phyloP scores from a whole-genome alignment of 108 stramenopile genomes.

The Cyclotella choctawhatcheeana region DNA sequence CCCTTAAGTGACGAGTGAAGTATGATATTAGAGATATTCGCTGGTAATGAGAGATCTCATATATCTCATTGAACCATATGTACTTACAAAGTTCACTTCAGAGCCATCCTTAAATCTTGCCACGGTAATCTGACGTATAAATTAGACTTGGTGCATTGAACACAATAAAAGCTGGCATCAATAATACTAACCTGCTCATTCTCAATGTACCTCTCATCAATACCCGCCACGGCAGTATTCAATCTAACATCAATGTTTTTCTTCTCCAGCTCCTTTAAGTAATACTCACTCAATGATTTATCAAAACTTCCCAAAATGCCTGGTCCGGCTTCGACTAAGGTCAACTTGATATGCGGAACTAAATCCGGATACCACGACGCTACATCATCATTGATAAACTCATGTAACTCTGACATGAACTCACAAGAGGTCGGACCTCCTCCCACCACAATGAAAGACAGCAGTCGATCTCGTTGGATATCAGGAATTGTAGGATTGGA shows the following conservation, averaged over 20 bases:
- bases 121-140: slow-evolving; percentile 40
- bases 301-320: slow-evolving; percentile 94
- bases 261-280: slow-evolving; percentile 62
- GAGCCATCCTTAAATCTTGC: slow-evolving; percentile 83
- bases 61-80: neutral
- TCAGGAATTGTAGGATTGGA: slow-evolving; percentile 72
- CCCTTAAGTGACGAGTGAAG: neutral
- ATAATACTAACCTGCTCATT: slow-evolving; percentile 44
- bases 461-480: slow-evolving; percentile 79
- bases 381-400: slow-evolving; percentile 91
- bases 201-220: slow-evolving; percentile 58
- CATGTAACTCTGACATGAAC: slow-evolving; percentile 94
- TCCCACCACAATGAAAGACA: slow-evolving; percentile 96
- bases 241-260: slow-evolving; percentile 80
- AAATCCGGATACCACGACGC: slow-evolving; percentile 88
- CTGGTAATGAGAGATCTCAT: no score
- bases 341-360: slow-evolving; percentile 72
- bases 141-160: no score
- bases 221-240: slow-evolving; percentile 74
- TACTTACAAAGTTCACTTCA: slow-evolving; percentile 79
- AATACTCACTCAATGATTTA: slow-evolving; percentile 74
- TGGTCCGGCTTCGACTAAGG: slow-evolving; percentile 92
- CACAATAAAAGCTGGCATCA: no score
- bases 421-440: slow-evolving; percentile 97
- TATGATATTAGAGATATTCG: no score